Evolutionary conservation across 192 early-diverging fungal species (phyloP), one percentile per base, ranked within the genome.

Genomic region (Radiomyces spectabilis): DNA sequence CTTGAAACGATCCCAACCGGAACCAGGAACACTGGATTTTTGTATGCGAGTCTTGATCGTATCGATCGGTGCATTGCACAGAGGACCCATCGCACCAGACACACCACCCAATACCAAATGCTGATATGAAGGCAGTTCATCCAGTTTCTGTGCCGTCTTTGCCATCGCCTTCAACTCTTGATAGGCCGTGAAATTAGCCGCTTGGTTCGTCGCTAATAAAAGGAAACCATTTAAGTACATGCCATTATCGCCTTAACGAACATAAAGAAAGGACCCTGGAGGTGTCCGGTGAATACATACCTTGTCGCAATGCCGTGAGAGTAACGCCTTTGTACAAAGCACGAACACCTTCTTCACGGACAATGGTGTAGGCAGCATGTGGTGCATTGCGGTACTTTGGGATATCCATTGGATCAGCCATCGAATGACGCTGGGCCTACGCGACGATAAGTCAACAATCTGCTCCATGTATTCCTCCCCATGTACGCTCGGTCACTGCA

Each of bases 21-120:
- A 79, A 40, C 83, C 84, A 5, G 73, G 55, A 33, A 81, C 79
- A 6, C 81, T 81, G 5, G 84, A 83, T 72, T 86, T 89, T 65
- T 98, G 95, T 44, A 98, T 93, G 65, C 95, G 88, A 15, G 95
- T 98, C 79, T 98, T 98, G 77, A 98, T 94, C 29, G 93, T 95
- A 69, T 98, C 95, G 38, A 98, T 94, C 19, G 95, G 95, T 3
- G 89, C 90, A 66, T 98, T 98, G 41, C 89, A 94, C 1, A 98
- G 67, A 1, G 95, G 95, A 30, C 93, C 87, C 86, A 90, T 88
- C 27, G 86, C 87, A 55, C 88, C 87, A 47, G 89, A 93, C 41
- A 98, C 74, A 53, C 92, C 90, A 69, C 95, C 95, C 53, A 93
- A 79, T 24, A 93, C 61, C 24, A 93, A 68, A 59, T 86, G 82